phyloP scores from a whole-genome alignment of 495 filamentous ascomycete species.

The Tuber brumale region DNA sequence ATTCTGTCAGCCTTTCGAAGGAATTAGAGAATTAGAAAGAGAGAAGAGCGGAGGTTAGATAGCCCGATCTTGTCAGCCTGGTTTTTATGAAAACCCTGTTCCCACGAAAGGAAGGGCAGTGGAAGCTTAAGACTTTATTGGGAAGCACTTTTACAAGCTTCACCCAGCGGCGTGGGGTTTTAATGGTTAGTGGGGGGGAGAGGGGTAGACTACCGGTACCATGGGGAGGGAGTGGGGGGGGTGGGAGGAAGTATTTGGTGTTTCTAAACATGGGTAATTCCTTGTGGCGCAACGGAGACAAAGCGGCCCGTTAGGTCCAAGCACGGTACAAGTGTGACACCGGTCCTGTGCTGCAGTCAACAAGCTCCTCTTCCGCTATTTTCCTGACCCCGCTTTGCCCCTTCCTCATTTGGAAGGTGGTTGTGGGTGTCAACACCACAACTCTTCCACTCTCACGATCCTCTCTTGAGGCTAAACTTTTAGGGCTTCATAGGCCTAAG shows the following conservation, averaged over 20 bases:
- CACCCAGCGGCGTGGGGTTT: neutral
- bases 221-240: neutral
- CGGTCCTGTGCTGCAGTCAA: too few relatives aligned
- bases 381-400: too few relatives aligned
- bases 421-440: too few relatives aligned
- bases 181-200: neutral
- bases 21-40: neutral
- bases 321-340: neutral
- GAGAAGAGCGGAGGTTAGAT: neutral
- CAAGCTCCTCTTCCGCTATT: too few relatives aligned
- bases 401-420: too few relatives aligned
- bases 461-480: too few relatives aligned
- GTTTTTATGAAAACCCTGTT: neutral
- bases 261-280: neutral
- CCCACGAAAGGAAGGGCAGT: neutral
- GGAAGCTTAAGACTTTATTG: neutral
- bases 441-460: too few relatives aligned
- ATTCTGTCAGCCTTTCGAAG: neutral
- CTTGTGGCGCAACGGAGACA: neutral
- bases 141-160: neutral
- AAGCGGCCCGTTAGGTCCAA: neutral
- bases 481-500: too few relatives aligned
- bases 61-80: neutral
- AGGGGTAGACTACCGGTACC: neutral
- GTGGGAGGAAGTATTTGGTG: neutral